Base-by-base conservation (phyloP, 169 alveolate species). In the Amoebophrya sp. region DNA sequence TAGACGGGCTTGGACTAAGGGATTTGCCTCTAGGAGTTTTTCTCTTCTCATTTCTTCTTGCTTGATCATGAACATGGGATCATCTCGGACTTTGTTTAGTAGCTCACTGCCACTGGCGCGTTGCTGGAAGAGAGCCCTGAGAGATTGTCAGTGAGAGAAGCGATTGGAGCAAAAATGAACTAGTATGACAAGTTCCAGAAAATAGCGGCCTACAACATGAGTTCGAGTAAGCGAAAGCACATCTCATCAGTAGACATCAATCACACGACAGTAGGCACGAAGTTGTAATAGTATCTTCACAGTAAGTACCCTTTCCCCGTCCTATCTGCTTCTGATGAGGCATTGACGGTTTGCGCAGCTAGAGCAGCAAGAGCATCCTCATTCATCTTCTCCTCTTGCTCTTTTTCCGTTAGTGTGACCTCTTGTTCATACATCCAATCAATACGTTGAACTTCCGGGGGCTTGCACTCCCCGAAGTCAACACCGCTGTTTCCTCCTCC, bases 311-410 rank as follows among this genome's bases (percentile, higher is more conserved):
- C 83, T 26, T 6, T 26, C 33, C 83, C 83, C 26, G 83, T 65
- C 2, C 2, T 65, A 36, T 65, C 83, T 6, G n/a, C 83, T 36
- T 29, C 65, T 6, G 65, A 6, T 47, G 65, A 6, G 29, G 65
- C 18, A 18, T 47, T 47, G 18, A 12, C n/a, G 3, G 18, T 6
- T 36, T 26, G 26, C 39, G 36, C 83, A 1, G 12, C 33, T 36
- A 65, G 26, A 36, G 36, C 83, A 1, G 12, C 33, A 6, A 6
- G 2, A 36, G 83, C 83, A 26, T 65, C 83, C 33, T 65, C 36
- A 26, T 65, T 65, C 83, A 65, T 65, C 83, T 65, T 65, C n/a
- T 65, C 83, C 18, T 65, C 83, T 18, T 65, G 83, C 83, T 65
- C 83, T 36, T 65, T 65, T 36, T 65, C 83, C 33, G 83, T 65